A percentile compares a stretch with the other conserved stretches of the same genome.
Evolutionary conservation across 441 rosid genomes (phyloP).

Genomic region (Pelargonium australe): DNA sequence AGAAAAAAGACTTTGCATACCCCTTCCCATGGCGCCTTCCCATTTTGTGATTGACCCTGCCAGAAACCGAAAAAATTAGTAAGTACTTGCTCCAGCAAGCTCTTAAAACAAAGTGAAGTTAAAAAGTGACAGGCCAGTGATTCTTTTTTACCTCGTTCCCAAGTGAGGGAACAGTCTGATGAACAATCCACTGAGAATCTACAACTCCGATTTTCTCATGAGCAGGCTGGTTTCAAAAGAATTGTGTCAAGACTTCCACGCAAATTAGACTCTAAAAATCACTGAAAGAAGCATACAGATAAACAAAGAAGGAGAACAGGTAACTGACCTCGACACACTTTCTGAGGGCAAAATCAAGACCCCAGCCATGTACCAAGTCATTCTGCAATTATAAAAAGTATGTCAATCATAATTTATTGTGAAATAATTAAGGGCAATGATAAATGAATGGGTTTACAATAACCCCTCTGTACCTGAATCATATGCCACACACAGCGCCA

Average conservation of each 20-base stretch:
- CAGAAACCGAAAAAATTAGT: slow-evolving; percentile 3
- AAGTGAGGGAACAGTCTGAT: slow-evolving; percentile 84
- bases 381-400: slow-evolving; percentile 43
- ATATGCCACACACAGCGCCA: slow-evolving; percentile 99
- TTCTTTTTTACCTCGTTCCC: slow-evolving; percentile 65
- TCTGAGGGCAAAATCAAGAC: slow-evolving; percentile 90
- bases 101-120: background rate
- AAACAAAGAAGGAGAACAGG: background rate
- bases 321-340: slow-evolving; percentile 76
- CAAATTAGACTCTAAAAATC: background rate
- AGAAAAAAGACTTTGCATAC: slow-evolving; percentile 28
- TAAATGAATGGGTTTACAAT: background rate
- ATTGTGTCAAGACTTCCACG: background rate
- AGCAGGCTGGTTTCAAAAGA: slow-evolving; percentile 61
- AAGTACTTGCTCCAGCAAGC: slow-evolving; percentile 12
- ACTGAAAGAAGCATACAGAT: too few species aligned
- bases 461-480: slow-evolving; percentile 63
- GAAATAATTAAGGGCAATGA: slow-evolving; percentile 2
- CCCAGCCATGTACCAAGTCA: slow-evolving; percentile 99
- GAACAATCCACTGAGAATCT: slow-evolving; percentile 97
- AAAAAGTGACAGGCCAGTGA: slow-evolving; percentile 3
- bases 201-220: slow-evolving; percentile 96
- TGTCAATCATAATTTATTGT: background rate
- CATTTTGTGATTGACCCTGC: slow-evolving; percentile 66
- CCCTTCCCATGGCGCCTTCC: slow-evolving; percentile 83